A percentile compares a stretch with the other conserved stretches of the same genome.
Conservation (phyloP, 345 rosid species). For the Camelina sativa region DNA sequence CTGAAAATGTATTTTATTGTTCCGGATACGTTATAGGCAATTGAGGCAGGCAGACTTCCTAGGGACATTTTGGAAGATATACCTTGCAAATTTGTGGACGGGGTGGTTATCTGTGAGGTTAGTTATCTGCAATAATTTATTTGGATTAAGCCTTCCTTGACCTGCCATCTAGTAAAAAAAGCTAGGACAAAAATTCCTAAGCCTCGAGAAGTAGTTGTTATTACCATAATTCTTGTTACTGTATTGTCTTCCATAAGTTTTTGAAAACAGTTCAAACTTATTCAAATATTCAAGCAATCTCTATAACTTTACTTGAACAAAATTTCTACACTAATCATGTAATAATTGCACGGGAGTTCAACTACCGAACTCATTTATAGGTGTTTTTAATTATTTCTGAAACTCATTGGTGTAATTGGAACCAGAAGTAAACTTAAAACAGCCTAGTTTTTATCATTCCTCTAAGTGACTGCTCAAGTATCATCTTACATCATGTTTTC, state of each 20-base stretch:
- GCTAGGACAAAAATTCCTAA: background rate
- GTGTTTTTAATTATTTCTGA: conserved; percentile 29
- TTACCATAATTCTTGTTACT: conserved; percentile 18
- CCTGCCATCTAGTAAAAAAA: conserved; percentile 20
- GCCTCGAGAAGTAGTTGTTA: background rate
- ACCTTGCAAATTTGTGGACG: conserved; percentile 77
- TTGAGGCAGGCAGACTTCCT: conserved; percentile 91
- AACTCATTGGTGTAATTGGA: conserved; percentile 15
- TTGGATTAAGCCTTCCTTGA: background rate
- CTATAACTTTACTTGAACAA: background rate
- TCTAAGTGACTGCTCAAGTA: conserved; percentile 16
- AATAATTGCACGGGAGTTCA: background rate
- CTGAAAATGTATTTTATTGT: conserved; percentile 6
- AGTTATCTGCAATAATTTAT: conserved; percentile 37
- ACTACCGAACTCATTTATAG: background rate
- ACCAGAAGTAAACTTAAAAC: conserved; percentile 6
- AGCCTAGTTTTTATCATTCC: background rate
- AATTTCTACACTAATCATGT: background rate
- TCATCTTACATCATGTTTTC: conserved; percentile 14
- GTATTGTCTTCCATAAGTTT: conserved; percentile 25
- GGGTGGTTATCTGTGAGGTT: conserved; percentile 85
- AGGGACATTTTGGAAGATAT: conserved; percentile 77
- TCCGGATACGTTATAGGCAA: conserved; percentile 59
- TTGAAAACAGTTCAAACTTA: conserved; percentile 7
- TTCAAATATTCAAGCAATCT: background rate